Evolutionary conservation across 371 early-diverging fungal genomes (phyloP), one percentile per base, ranked within the genome.

Genomic region (Mortierella sp.): DNA sequence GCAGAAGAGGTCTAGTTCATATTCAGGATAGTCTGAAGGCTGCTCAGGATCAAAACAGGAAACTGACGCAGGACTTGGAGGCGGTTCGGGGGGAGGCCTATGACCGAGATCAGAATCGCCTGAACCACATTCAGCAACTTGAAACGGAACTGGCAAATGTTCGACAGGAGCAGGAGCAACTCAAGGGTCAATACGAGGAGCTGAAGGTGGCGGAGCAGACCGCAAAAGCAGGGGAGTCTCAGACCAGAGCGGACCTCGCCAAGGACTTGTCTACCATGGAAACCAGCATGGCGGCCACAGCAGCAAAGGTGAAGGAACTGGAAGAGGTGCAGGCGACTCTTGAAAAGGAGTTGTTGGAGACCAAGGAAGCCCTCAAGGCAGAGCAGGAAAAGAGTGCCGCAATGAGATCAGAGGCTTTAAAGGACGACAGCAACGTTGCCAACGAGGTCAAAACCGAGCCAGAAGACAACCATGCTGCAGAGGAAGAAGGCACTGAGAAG

Each of bases 161-260:
- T 9, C 71, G 47, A 2, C 60, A 73, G 73, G 82, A 81, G 31
- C 81, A 81, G 26, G 77, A 68, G 14, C 58, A 79, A 31, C 80
- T 85, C 19, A 48, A 74, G 21, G 34, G 24, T 1, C 79, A 82
- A 26, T 85, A 81, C 44, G 79, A 84, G 38, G 77, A 81, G 13
- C 42, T 81, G 19, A 85, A 82, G 60, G 63, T 72, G 16, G 82
- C 86, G 24, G 86, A 81, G 31, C 77, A 79, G 44, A 28, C 78
- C 16, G 82, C 86, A 52, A 84, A 81, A 65, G 81, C 78, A 26
- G 81, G 75, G n/a, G 84, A 84, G 45, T 84, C 84, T 2, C 81
- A 73, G 19, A 81, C 76, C n/a, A 81, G 79, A 42, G 71, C 77
- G 0, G 77, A 77, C 24, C 70, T 81, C 13, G 72, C 80, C 16